These are phyloP conservation scores for Macrotyloma uniflorum DNA, from an alignment of 306 rosid species.

Conservation along the genomic window DNA sequence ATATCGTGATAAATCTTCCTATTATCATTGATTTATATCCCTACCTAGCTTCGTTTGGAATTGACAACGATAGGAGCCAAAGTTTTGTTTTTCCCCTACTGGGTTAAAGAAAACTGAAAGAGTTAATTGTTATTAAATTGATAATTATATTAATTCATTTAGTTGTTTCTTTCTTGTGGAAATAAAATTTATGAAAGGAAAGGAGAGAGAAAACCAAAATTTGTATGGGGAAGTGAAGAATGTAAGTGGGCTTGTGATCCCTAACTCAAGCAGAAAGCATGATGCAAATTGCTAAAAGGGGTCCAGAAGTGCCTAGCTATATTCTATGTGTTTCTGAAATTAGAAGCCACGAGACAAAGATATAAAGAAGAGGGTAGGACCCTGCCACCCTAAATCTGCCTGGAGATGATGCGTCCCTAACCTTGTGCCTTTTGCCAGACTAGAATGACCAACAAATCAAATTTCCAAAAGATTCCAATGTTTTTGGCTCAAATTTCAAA, in stretches of 20 bases:
- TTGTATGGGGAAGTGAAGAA: not conserved
- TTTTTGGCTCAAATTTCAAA: not conserved
- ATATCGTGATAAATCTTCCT: not conserved
- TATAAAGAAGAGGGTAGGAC: constrained; percentile 34
- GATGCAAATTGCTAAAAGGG: not conserved
- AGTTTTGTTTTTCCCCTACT: not conserved
- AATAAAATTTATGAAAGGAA: not conserved
- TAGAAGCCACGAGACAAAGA: constrained; percentile 28
- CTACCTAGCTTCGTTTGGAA: not conserved
- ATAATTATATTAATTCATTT: not conserved
- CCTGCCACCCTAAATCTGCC: constrained; percentile 39
- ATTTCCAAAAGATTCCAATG: constrained; percentile 31
- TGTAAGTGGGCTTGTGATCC: constrained; percentile 19
- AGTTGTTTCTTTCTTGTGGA: not conserved
- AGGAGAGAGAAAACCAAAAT: not conserved
- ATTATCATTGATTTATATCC: not conserved
- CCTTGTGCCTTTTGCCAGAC: constrained; percentile 37
- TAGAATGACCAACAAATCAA: constrained; percentile 34
- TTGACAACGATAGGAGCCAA: not conserved
- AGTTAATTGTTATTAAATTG: not conserved
- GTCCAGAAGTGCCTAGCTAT: not conserved
- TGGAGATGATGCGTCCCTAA: constrained; percentile 30
- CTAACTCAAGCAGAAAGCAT: constrained; percentile 25
- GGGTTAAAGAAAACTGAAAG: not conserved
- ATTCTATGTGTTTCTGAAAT: constrained; percentile 22